Conservation (phyloP, 331 rosid genomes). For the Pyrus hybrid region DNA sequence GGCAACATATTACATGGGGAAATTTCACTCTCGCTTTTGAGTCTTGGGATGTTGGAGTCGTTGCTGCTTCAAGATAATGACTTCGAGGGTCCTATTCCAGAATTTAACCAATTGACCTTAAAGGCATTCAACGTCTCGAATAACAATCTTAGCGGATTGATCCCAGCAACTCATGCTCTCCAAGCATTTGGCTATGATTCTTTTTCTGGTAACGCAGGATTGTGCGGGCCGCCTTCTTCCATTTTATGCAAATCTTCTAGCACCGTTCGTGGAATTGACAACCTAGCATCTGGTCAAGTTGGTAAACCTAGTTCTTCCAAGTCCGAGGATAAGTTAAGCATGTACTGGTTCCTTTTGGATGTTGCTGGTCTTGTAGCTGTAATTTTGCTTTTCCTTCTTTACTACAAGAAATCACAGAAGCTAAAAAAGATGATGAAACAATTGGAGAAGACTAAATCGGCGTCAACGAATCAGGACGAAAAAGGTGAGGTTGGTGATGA, state of each 20-base stretch:
- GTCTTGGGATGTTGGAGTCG: slow-evolving; percentile 22
- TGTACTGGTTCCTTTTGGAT: slow-evolving; percentile 19
- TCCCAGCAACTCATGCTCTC: slow-evolving; percentile 28
- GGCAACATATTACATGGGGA: slow-evolving; percentile 21
- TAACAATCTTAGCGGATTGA: slow-evolving; percentile 32
- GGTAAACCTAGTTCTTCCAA: not conserved
- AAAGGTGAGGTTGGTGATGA: not conserved
- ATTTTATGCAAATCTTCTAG: not conserved
- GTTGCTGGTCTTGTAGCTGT: slow-evolving; percentile 31
- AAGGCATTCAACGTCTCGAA: slow-evolving; percentile 33
- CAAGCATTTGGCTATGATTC: slow-evolving; percentile 17
- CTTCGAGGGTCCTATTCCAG: slow-evolving; percentile 34
- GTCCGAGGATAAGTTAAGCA: not conserved
- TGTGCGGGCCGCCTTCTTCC: slow-evolving; percentile 31
- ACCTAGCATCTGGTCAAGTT: not conserved
- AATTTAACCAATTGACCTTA: slow-evolving; percentile 27
- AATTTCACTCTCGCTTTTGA: slow-evolving; percentile 20
- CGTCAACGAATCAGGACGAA: not conserved
- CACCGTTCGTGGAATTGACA: not conserved
- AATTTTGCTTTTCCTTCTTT: slow-evolving; percentile 32
- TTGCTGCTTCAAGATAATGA: slow-evolving; percentile 32
- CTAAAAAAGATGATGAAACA: slow-evolving; percentile 32
- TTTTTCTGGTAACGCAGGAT: slow-evolving; percentile 21
- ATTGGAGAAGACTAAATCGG: slow-evolving; percentile 10
- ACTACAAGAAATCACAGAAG: slow-evolving; percentile 37